These are phyloP conservation scores for Seminavis robusta DNA, from an alignment of 108 stramenopile species.

Conservation along the genomic window DNA sequence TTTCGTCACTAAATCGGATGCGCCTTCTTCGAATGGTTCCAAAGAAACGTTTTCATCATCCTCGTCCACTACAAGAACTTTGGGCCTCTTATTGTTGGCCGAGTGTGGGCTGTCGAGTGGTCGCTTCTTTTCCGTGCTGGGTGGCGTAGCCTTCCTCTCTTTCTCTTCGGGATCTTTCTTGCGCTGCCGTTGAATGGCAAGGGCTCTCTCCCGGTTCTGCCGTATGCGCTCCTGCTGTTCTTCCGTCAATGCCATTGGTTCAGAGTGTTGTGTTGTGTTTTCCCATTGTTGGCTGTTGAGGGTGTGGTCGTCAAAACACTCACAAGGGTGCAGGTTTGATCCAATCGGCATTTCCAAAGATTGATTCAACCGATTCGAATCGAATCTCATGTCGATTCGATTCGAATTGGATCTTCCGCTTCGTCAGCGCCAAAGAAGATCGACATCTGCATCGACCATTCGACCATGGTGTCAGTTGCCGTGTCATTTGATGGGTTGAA, in stretches of 20 bases:
- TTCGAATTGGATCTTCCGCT: no score
- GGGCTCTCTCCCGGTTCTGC: constrained; percentile 65
- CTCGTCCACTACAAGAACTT: constrained; percentile 5
- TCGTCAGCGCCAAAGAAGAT: no score
- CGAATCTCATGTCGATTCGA: no score
- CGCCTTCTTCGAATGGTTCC: constrained; percentile 72
- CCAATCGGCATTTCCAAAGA: no score
- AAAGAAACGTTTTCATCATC: constrained; percentile 30
- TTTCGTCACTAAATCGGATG: constrained; percentile 64
- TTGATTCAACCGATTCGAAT: no score
- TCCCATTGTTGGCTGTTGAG: no score
- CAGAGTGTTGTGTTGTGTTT: no score
- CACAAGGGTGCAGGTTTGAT: no score
- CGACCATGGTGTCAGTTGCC: no score
- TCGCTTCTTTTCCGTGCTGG: not conserved
- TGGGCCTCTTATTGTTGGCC: not conserved
- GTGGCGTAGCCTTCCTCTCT: constrained; percentile 8
- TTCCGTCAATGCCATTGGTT: constrained; percentile 58
- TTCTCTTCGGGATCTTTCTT: constrained; percentile 35
- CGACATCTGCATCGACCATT: no score
- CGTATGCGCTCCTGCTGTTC: constrained; percentile 74
- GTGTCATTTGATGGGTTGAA: no score
- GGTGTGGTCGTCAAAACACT: no score
- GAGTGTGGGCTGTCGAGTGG: constrained; percentile 5
- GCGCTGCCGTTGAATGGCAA: constrained; percentile 51